phyloP scores from a whole-genome alignment of 306 rosid genomes.

The Vachellia pachyceras region DNA sequence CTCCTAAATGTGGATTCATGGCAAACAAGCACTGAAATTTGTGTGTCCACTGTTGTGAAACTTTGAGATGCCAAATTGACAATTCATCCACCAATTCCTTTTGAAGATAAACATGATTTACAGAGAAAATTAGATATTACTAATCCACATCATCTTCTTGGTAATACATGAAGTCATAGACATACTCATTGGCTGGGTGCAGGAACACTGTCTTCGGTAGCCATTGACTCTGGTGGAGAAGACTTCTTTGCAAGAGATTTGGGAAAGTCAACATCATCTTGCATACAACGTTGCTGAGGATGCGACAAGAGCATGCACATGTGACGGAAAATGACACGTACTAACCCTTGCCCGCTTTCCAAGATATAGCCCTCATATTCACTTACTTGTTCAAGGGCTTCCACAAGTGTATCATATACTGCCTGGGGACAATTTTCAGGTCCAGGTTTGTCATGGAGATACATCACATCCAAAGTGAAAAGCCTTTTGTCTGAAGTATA shows the following conservation, averaged over 20 bases:
- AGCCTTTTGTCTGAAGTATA: constrained; percentile 79
- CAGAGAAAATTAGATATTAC: constrained; percentile 23
- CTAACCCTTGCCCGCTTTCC: constrained; percentile 90
- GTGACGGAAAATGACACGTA: constrained; percentile 72
- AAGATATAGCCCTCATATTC: constrained; percentile 91
- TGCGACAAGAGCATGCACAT: constrained; percentile 69
- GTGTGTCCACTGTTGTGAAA: background rate
- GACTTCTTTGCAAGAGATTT: constrained; percentile 70
- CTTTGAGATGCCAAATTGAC: constrained; percentile 20
- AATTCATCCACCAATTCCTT: constrained; percentile 19
- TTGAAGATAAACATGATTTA: constrained; percentile 32
- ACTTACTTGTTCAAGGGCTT: constrained; percentile 85
- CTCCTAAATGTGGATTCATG: constrained; percentile 14
- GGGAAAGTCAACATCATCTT: constrained; percentile 77
- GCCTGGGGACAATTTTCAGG: constrained; percentile 96
- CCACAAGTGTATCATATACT: constrained; percentile 84
- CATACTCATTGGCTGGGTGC: constrained; percentile 56
- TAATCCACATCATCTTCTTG: constrained; percentile 25
- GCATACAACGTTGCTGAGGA: constrained; percentile 90
- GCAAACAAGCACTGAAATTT: background rate
- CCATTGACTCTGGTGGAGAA: constrained; percentile 58
- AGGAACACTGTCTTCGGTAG: constrained; percentile 59
- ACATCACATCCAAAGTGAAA: constrained; percentile 87
- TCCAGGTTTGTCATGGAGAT: constrained; percentile 96
- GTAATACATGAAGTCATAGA: constrained; percentile 32